phyloP scores from a whole-genome alignment of 1,139 yeast species.

The Candida albicans region DNA sequence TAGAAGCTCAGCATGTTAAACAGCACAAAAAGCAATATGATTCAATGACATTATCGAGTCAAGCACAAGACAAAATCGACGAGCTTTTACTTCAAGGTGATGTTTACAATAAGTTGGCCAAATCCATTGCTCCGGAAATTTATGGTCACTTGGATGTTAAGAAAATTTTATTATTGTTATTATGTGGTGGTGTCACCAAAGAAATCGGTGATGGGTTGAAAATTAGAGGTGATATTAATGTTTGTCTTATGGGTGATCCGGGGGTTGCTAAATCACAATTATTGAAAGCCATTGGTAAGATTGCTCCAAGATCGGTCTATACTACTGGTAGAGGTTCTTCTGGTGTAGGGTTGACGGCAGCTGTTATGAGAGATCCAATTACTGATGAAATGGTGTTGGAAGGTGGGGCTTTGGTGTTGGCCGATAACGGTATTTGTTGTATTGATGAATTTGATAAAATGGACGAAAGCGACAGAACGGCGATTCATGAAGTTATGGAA shows the following conservation, averaged over 20 bases:
- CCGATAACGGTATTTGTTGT: conserved; percentile 98
- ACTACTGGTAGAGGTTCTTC: conserved; percentile 99
- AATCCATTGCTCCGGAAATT: conserved; percentile 96
- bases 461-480: conserved; percentile 97
- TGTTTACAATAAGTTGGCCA: conserved; percentile 76
- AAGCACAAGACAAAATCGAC: conserved; percentile 55
- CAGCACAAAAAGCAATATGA: conserved; percentile 93
- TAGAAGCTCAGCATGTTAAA: conserved; percentile 81
- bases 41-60: conserved; percentile 56
- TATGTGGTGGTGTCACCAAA: conserved; percentile 96
- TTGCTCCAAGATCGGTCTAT: conserved; percentile 96
- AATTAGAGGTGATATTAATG: conserved; percentile 95
- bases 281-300: conserved; percentile 84
- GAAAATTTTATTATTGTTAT: conserved; percentile 77
- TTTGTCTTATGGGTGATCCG: conserved; percentile 98
- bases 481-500: conserved; percentile 99
- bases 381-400: conserved; percentile 98
- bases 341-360: conserved; percentile 98
- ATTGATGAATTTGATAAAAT: conserved; percentile 98
- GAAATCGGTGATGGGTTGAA: conserved; percentile 95
- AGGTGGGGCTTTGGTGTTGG: conserved; percentile 97
- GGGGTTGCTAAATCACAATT: conserved; percentile 99
- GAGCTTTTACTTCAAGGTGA: conserved; percentile 53
- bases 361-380: conserved; percentile 97
- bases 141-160: conserved; percentile 93